phyloP scores from a whole-genome alignment of 2,329 filamentous ascomycete species.

The Monosporascus cannonballus region DNA sequence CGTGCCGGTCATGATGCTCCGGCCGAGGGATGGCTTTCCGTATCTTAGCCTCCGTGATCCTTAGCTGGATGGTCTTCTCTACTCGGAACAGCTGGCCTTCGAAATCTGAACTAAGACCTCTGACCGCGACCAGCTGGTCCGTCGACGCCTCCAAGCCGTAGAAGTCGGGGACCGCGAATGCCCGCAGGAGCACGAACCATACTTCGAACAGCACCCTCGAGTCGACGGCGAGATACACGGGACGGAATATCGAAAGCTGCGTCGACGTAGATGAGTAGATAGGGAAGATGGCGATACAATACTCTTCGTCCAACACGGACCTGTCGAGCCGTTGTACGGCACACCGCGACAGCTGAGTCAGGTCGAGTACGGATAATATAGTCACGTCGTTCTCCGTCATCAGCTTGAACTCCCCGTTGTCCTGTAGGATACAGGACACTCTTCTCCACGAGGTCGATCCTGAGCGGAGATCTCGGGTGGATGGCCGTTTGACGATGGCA shows the following conservation, averaged over 20 bases:
- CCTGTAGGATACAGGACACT: slow-evolving; percentile 88
- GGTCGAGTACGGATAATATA: slow-evolving; percentile 74
- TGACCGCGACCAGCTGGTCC: slow-evolving; percentile 36
- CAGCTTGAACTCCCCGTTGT: slow-evolving; percentile 90
- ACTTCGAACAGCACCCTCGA: slow-evolving; percentile 90
- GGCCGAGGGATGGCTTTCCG: slow-evolving; percentile 29
- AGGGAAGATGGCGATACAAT: slow-evolving; percentile 91
- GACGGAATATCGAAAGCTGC: slow-evolving; percentile 71
- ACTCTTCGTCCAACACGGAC: slow-evolving; percentile 87
- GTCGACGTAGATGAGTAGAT: slow-evolving; percentile 76
- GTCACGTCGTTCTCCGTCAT: slow-evolving; percentile 79
- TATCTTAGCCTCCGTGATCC: slow-evolving; percentile 58
- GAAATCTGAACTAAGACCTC: slow-evolving; percentile 33
- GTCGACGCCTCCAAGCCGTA: slow-evolving; percentile 57
- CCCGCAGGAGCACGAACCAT: slow-evolving; percentile 88
- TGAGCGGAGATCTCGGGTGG: slow-evolving; percentile 49
- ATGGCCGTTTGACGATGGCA: slow-evolving; percentile 50
- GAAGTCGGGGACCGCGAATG: slow-evolving; percentile 86
- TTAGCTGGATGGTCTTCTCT: slow-evolving; percentile 53
- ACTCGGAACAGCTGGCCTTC: slow-evolving; percentile 51
- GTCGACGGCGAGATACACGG: slow-evolving; percentile 83
- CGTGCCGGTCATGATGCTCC: slow-evolving; percentile 26
- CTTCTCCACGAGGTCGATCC: slow-evolving; percentile 67
- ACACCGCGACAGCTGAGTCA: slow-evolving; percentile 82
- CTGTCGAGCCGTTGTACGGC: slow-evolving; percentile 86